phyloP scores from a whole-genome alignment of 2,329 filamentous ascomycete genomes.

The Zopfia rhizophila region DNA sequence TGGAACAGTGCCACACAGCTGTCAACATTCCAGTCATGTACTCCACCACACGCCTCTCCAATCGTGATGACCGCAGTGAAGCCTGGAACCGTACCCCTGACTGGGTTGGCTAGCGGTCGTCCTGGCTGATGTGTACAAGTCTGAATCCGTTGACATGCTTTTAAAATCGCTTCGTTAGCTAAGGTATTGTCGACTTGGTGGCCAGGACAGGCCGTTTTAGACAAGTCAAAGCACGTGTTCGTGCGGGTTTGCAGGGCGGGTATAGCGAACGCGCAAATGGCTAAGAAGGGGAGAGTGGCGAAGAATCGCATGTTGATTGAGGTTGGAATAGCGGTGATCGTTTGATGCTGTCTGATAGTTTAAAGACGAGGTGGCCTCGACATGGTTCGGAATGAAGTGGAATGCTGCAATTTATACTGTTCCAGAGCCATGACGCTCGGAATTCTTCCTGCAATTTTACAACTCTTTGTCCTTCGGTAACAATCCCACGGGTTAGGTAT shows the following conservation, averaged over 20 bases:
- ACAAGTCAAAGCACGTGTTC: slow-evolving; percentile 6
- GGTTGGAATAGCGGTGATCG: no score
- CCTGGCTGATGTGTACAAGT: slow-evolving; percentile 14
- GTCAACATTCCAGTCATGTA: slow-evolving; percentile 7
- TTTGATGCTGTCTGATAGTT: no score
- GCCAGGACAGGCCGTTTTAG: slow-evolving; percentile 7
- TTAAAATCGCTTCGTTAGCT: slow-evolving; percentile 8
- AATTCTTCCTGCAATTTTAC: no score
- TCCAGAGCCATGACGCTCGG: no score
- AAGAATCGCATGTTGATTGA: slow-evolving; percentile 1
- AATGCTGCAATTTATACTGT: no score
- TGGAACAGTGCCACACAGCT: slow-evolving; percentile 16
- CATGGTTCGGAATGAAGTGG: no score
- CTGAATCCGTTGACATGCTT: slow-evolving; percentile 9
- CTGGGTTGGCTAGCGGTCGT: neutral
- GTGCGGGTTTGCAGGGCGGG: neutral
- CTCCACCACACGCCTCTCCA: slow-evolving; percentile 13
- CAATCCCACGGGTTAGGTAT: no score
- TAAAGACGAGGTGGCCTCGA: no score
- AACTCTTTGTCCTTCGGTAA: no score
- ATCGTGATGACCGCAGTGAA: slow-evolving; percentile 16
- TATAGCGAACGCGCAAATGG: neutral
- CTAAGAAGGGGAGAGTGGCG: slow-evolving; percentile 3
- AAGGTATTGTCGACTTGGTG: slow-evolving; percentile 6
- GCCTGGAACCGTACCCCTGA: slow-evolving; percentile 4